Percentiles rank a stretch among this genome's conserved stretches.
Evolutionary conservation across 495 filamentous ascomycete genomes (phyloP).

Genomic region (Penicilliopsis zonata): DNA sequence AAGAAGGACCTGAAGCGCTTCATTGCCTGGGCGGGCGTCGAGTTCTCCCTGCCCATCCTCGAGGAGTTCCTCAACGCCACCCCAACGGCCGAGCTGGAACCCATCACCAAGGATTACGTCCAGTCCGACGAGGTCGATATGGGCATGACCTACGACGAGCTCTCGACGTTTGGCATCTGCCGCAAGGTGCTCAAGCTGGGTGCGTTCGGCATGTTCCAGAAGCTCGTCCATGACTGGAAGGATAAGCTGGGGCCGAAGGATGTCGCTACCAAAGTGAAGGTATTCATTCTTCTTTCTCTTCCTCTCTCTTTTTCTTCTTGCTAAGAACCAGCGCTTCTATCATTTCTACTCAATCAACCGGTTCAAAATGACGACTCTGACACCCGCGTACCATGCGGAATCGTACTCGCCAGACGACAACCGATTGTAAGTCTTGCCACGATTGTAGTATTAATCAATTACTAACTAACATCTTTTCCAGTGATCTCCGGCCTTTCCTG

Average conservation of each 20-base stretch:
- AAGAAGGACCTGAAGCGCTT: constrained; percentile 71
- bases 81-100: constrained; percentile 78
- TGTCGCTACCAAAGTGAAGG: no score
- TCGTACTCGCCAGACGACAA: constrained; percentile 55
- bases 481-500: no score
- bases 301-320: background rate
- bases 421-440: no score
- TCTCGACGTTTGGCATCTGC: constrained; percentile 48
- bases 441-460: no score
- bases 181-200: constrained; percentile 65
- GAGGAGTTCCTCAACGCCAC: constrained; percentile 59
- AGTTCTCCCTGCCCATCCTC: constrained; percentile 62
- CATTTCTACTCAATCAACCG: constrained; percentile 42
- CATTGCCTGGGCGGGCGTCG: constrained; percentile 49
- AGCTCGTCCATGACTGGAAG: constrained; percentile 63
- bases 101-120: constrained; percentile 47
- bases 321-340: constrained; percentile 1
- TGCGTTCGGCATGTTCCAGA: constrained; percentile 58
- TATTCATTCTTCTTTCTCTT: constrained; percentile 63
- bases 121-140: constrained; percentile 62
- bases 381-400: constrained; percentile 45
- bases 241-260: no score
- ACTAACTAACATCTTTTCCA: no score
- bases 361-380: constrained; percentile 57
- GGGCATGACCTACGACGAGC: constrained; percentile 46